A percentile compares a stretch with the other conserved stretches of the same genome.
Conservation (phyloP, 2,329 filamentous ascomycete genomes). For the Exserohilum rostratum region DNA sequence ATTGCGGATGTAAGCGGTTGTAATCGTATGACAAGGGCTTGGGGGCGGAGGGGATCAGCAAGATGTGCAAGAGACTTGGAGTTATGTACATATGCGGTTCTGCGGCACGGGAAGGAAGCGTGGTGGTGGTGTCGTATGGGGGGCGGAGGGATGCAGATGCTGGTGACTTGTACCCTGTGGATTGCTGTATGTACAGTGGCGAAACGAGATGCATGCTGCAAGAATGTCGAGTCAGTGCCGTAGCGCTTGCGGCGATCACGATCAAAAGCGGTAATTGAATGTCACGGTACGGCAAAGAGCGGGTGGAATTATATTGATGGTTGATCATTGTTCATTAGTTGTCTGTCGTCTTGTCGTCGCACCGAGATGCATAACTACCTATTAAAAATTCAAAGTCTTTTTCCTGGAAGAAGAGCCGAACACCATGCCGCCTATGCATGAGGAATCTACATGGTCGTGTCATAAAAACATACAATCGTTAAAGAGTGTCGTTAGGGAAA, state of each 20-base stretch:
- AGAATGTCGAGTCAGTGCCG: no score
- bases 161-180: no score
- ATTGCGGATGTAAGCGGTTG: no score
- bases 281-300: background rate
- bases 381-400: background rate
- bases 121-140: no score
- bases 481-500: conserved; percentile 16
- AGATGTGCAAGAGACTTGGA: no score
- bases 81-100: no score
- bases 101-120: no score
- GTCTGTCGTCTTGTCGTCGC: background rate
- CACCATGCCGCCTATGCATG: conserved; percentile 6
- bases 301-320: background rate
- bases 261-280: background rate
- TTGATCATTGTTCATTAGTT: background rate
- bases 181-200: no score
- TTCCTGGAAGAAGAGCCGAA: background rate
- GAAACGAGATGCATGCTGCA: no score
- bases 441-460: conserved; percentile 7
- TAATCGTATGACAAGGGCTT: no score
- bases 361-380: background rate
- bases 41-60: no score
- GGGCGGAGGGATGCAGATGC: no score
- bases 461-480: conserved; percentile 9
- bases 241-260: background rate